phyloP scores from a whole-genome alignment of 2,329 filamentous ascomycete species.

The Verticillium tricorpus region DNA sequence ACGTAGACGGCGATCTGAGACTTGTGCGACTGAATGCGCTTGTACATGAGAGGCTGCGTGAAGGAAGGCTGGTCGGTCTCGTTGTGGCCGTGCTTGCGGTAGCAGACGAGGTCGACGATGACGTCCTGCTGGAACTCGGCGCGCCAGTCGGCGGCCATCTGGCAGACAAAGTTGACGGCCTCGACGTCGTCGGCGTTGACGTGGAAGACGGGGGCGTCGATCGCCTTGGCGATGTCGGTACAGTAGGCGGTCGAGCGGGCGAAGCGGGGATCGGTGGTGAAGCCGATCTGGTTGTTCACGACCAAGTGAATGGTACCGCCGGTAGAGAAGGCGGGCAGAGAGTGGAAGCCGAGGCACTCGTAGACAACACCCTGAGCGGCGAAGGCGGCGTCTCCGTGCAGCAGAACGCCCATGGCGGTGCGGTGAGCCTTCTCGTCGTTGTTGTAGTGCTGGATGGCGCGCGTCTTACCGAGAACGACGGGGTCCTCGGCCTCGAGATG shows the following conservation, averaged over 20 bases:
- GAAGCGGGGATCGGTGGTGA: conserved; percentile 97
- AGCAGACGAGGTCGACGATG: conserved; percentile 97
- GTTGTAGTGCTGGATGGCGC: conserved; percentile 98
- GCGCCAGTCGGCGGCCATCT: conserved; percentile 95
- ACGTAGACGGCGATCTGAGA: conserved; percentile 88
- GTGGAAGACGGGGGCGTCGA: conserved; percentile 97
- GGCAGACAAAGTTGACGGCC: conserved; percentile 96
- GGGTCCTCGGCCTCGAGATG: conserved; percentile 98
- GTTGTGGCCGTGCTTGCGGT: conserved; percentile 98
- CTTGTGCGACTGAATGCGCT: conserved; percentile 83
- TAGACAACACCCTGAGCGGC: conserved; percentile 96
- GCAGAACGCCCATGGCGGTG: conserved; percentile 89
- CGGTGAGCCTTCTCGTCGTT: conserved; percentile 86
- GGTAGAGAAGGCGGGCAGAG: conserved; percentile 91
- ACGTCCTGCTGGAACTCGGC: conserved; percentile 98
- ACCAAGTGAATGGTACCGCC: conserved; percentile 96
- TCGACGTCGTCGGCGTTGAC: conserved; percentile 98
- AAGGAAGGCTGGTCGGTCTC: conserved; percentile 99
- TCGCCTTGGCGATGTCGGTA: conserved; percentile 98
- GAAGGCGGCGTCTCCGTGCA: conserved; percentile 97
- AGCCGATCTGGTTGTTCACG: conserved; percentile 99
- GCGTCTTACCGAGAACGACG: conserved; percentile 94
- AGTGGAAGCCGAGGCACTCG: conserved; percentile 96
- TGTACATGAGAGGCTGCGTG: conserved; percentile 99
- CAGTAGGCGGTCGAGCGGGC: conserved; percentile 97